Evolutionary conservation across 2,329 filamentous ascomycete species (phyloP), one percentile per base, ranked within the genome.

Genomic region (Tolypocladium amazonense): DNA sequence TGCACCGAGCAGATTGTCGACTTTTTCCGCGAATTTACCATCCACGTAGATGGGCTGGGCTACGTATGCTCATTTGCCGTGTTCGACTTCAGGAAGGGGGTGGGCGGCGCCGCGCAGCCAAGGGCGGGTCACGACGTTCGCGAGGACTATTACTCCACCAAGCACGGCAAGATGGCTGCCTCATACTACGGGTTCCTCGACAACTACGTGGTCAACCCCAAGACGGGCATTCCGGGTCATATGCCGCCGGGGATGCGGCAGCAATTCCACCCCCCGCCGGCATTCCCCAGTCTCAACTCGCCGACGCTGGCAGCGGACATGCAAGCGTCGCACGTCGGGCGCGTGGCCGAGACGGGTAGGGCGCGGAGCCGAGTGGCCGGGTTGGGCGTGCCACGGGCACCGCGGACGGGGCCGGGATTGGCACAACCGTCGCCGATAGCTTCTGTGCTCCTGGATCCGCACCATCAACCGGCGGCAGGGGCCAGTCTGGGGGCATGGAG

Each of bases 61-160:
- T 93, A 97, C 65, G 91, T 97, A 14, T 99, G 94, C 73, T 97
- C 93, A 1, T 97, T 97, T 75, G 94, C 94, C 3, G 91, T 96
- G 41, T 99, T 99, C 68, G 90, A 97, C 64, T 97, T 97, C 76
- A 92, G 96, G 73, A 93, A 92, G 71, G 89, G 87, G 30, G 80
- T 87, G 27, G 76, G 75, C 18, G 76, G 77, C 33, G 71, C 71
- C 4, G 75, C 72, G 57, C 73, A 73, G 20, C 70, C 71, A 43
- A 74, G 61, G 61, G 71, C 65, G 58, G 72, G 67, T 63, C 71
- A 80, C n/a, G 88, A 92, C 70, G 82, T 92, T 12, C 86, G 94
- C 14, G 90, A 94, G 61, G 92, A 97, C 66, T 97, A 97, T 71
- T 97, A 94, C 70, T 87, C 90, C 27, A 91, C 92, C 12, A 97